Base-by-base conservation (phyloP, 129 eudicot genomes). In the Deinandra increscens region DNA sequence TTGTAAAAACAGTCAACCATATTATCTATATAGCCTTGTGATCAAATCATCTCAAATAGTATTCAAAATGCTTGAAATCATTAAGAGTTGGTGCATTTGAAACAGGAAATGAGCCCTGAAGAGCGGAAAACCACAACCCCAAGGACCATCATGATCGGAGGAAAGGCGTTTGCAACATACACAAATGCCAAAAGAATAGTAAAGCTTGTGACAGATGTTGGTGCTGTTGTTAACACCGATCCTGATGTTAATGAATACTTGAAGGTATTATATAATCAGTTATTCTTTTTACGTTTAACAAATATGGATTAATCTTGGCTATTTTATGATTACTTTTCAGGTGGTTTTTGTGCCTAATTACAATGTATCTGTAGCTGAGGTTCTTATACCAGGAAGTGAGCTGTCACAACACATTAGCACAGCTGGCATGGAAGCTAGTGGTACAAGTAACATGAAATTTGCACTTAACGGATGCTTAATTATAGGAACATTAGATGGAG, bases 381-480 rank as follows among this genome's bases (percentile, higher is more conserved):
- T 89, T 72, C 99, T 94, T 69, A 94, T 94, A 60, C 99, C 99
- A 8, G 99, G 99, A 75, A 94, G 99, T 81, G 99, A 94, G 84
- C 81, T 94, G 38, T 94, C 99, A n/a, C 99, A 94, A 68, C 99
- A 94, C 75, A 94, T 94, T 66, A 94, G 99, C 66, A 94, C 99
- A 26, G 99, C 99, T 46, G 99, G 99, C 51, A 94, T 94, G 99
- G 99, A 94, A 72, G 99, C 99, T 55, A 89, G 97, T 79, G 99
- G 99, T 56, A 94, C 99, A 49, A 94, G 99, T 66, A 94, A 94
- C 84, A 94, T 94, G 99, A 94, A 94, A 71, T 94, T 94, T 72
- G 88, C 99, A 45, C 97, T 94, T 7, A 94, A 94, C 84, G 99
- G 99, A 36, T 94, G 99, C 79, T 92, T 94, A 67, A 94, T 94